These are phyloP conservation scores for Aspergillus viridinutans DNA, from an alignment of 2,329 filamentous ascomycete species.

Conservation along the genomic window DNA sequence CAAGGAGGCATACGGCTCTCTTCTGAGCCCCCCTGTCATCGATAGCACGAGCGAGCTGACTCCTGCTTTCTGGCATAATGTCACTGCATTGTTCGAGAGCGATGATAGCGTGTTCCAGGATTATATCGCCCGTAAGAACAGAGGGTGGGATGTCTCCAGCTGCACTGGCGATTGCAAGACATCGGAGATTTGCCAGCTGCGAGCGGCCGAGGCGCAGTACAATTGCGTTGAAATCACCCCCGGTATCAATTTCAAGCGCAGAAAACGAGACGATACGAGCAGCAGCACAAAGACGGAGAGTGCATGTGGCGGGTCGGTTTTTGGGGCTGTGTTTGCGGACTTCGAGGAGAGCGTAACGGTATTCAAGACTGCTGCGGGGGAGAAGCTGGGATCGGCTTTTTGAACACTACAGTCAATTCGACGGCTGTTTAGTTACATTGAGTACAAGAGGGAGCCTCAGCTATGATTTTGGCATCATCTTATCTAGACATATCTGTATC, in stretches of 20 bases:
- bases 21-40: too few relatives aligned
- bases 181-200: too few relatives aligned
- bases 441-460: too few relatives aligned
- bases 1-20: slow-evolving; percentile 35
- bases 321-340: slow-evolving; percentile 14
- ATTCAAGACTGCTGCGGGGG: slow-evolving; percentile 8
- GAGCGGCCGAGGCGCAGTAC: slow-evolving; percentile 44
- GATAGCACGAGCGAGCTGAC: too few relatives aligned
- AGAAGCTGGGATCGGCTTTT: slow-evolving; percentile 11
- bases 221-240: slow-evolving; percentile 45
- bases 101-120: too few relatives aligned
- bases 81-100: too few relatives aligned
- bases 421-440: background rate
- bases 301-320: slow-evolving; percentile 13
- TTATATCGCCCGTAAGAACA: too few relatives aligned
- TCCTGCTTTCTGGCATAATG: too few relatives aligned
- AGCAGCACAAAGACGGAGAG: slow-evolving; percentile 2
- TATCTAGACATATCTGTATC: too few relatives aligned
- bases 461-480: too few relatives aligned
- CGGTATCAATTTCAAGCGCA: slow-evolving; percentile 28
- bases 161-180: too few relatives aligned
- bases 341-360: slow-evolving; percentile 10
- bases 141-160: too few relatives aligned
- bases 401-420: slow-evolving; percentile 9
- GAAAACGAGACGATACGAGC: slow-evolving; percentile 18